phyloP scores from a whole-genome alignment of 306 rosid species.

The Corylus americana region DNA sequence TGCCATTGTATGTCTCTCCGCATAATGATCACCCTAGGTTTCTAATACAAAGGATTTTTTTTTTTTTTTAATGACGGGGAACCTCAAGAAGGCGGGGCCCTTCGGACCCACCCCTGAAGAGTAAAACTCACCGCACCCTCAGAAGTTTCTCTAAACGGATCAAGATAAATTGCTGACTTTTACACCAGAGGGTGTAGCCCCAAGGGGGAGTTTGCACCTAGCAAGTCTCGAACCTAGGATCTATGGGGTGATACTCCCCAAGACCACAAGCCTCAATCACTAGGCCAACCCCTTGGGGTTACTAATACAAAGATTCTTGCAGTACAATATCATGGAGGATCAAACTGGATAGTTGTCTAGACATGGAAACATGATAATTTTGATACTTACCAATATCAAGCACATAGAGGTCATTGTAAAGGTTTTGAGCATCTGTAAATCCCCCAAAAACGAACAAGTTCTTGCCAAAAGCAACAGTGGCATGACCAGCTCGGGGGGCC shows the following conservation, averaged over 20 bases:
- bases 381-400: conserved; percentile 82
- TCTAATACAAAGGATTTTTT: neutral
- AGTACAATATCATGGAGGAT: conserved; percentile 1
- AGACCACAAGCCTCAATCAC: too few species aligned
- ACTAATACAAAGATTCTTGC: neutral
- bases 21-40: neutral
- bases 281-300: neutral
- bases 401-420: conserved; percentile 79
- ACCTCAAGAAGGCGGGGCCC: too few species aligned
- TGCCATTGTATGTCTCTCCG: neutral
- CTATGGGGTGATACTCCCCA: too few species aligned
- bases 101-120: too few species aligned
- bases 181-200: too few species aligned
- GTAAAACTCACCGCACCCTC: too few species aligned
- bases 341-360: neutral
- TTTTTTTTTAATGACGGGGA: too few species aligned
- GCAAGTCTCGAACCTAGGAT: too few species aligned
- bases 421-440: conserved; percentile 90
- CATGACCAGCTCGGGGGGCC: conserved; percentile 96
- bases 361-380: conserved; percentile 11
- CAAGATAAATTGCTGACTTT: too few species aligned
- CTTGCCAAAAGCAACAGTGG: conserved; percentile 83
- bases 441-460: conserved; percentile 95
- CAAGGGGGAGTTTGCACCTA: too few species aligned
- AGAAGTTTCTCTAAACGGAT: too few species aligned